Evolutionary conservation across 192 early-diverging fungal species (phyloP).

Genomic region (Lobosporangium transversale): DNA sequence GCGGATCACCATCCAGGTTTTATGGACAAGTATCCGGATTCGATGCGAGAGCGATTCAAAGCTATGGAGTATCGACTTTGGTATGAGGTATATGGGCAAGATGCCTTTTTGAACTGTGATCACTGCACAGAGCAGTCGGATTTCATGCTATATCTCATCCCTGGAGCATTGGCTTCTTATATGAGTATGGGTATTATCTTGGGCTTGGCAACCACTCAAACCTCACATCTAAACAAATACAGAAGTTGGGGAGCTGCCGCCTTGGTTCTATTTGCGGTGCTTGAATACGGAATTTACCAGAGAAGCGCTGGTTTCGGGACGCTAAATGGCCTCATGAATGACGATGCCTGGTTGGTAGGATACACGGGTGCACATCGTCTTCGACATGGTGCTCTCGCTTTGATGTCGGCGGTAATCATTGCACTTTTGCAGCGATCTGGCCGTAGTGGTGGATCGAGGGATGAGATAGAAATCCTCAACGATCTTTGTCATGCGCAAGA

Average conservation of each 20-base stretch:
- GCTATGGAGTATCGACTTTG: constrained; percentile 34
- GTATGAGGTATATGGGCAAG: constrained; percentile 37
- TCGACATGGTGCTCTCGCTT: constrained; percentile 27
- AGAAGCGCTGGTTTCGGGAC: constrained; percentile 7
- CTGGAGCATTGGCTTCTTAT: constrained; percentile 24
- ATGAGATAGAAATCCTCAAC: constrained; percentile 36
- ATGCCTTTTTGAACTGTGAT: constrained; percentile 38
- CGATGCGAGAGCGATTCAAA: constrained; percentile 40
- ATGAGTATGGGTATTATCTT: constrained; percentile 26
- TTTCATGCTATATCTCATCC: constrained; percentile 29
- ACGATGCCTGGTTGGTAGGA: constrained; percentile 10
- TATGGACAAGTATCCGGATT: constrained; percentile 24
- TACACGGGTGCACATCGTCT: constrained; percentile 14
- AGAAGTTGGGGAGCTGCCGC: constrained; percentile 34
- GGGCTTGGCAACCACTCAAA: constrained; percentile 42
- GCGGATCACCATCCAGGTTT: constrained; percentile 13
- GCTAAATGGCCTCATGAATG: constrained; percentile 6
- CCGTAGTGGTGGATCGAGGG: constrained; percentile 7
- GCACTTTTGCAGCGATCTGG: constrained; percentile 15
- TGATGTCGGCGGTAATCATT: constrained; percentile 22
- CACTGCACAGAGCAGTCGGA: constrained; percentile 32
- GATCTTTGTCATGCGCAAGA: constrained; percentile 49
- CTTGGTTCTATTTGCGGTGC: constrained; percentile 7
- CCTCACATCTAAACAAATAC: constrained; percentile 34
- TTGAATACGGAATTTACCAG: constrained; percentile 27